These are phyloP conservation scores for Pseudonectria foliicola DNA, from an alignment of 2,329 filamentous ascomycete genomes.

Conservation along the genomic window DNA sequence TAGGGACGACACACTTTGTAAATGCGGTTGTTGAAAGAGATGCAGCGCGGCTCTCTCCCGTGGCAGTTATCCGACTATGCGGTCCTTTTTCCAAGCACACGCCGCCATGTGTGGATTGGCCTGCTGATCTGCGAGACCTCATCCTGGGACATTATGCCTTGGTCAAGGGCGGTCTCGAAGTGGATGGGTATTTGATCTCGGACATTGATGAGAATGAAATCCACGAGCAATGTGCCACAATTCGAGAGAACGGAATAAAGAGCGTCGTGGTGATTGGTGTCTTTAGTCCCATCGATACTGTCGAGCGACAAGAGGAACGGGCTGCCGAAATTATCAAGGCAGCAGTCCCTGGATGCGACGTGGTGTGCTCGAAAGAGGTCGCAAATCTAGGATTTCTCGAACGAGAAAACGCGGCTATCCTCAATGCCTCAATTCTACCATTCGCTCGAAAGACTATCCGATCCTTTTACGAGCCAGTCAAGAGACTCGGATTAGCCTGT, in stretches of 20 bases:
- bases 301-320: conserved; percentile 41
- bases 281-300: conserved; percentile 46
- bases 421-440: conserved; percentile 54
- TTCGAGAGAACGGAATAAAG: conserved; percentile 35
- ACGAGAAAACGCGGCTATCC: conserved; percentile 57
- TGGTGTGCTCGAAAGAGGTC: conserved; percentile 45
- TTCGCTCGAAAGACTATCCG: conserved; percentile 51
- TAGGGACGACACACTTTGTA: conserved; percentile 52
- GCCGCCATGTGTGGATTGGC: conserved; percentile 48
- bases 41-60: conserved; percentile 36
- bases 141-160: conserved; percentile 39
- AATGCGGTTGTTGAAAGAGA: conserved; percentile 52
- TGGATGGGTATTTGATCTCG: conserved; percentile 41
- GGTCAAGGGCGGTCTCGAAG: conserved; percentile 43
- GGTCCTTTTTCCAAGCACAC: conserved; percentile 46
- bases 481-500: conserved; percentile 40
- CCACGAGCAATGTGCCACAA: conserved; percentile 29
- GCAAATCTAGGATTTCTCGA: conserved; percentile 50
- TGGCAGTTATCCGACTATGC: conserved; percentile 49
- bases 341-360: conserved; percentile 34
- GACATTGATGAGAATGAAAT: conserved; percentile 38
- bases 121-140: conserved; percentile 38
- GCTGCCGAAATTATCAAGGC: conserved; percentile 35
- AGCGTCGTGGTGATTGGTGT: conserved; percentile 43
- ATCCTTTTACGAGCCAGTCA: conserved; percentile 47